Base-by-base conservation (phyloP, 2,329 filamentous ascomycete species). In the Colletotrichum noveboracense region DNA sequence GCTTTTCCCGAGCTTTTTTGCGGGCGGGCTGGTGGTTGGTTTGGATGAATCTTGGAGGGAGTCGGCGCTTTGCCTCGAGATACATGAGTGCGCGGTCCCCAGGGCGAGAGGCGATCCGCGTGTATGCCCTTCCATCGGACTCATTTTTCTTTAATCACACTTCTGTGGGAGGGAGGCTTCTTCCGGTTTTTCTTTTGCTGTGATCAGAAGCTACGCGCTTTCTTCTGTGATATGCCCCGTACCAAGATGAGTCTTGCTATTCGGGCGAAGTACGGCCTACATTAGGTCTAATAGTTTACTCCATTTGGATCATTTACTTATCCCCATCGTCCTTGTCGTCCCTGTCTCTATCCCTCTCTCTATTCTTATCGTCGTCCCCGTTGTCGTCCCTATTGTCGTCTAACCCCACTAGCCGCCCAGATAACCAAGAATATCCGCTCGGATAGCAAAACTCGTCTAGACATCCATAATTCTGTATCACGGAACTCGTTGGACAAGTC, bases 31-130 rank as follows among this genome's bases (percentile, higher is more conserved):
- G 55, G 38, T n/a, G 7, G 8, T 12, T 48, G 9, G 38, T 24
- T 24, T 24, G 24, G 24, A 24, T 24, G 24, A 24, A 24, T 24
- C 24, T 24, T 24, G 24, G 24, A 4, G 24, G 24, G 24, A 24
- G 24, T 24, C 24, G 24, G 24, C 24, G 24, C 24, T 24, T 48
- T 48, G 18, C 43, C 21, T 21, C 0, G 6, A 21, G 43, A 48
- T 48, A 48, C 43, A 48, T 48, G 43, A 7, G 13, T 13, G 43
- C n/a, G 43, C 0, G 10, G 4, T 48, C 43, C 43, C n/a, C n/a
- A n/a, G 1, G 1, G n/a, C 4, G 3, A 13, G 10, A 21, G n/a
- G 43, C 18, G 1, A 13, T 13, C n/a, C 5, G 0, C 43, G 0
- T 3, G 0, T 48, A 7, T 21, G 2, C 43, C 43, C 1, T 3